phyloP scores from a whole-genome alignment of 2,329 filamentous ascomycete genomes.

The Ambrosiella xylebori region DNA sequence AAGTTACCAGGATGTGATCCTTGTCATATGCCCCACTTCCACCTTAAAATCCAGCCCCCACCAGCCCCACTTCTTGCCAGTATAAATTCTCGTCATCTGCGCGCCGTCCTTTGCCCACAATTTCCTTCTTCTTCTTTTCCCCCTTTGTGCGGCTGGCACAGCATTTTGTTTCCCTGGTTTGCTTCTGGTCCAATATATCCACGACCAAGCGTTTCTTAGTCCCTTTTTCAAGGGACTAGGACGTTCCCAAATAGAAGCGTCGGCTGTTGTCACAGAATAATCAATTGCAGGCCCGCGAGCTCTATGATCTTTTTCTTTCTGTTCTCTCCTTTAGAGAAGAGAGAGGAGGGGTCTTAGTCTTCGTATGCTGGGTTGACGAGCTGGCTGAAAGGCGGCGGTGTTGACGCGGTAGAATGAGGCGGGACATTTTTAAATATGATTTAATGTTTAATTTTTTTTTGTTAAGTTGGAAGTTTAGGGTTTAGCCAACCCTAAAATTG shows the following conservation, averaged over 20 bases:
- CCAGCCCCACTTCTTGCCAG: neutral
- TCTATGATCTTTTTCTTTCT: slow-evolving; percentile 5
- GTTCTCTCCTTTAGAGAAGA: neutral
- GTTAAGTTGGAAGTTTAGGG: neutral
- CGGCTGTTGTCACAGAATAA: slow-evolving; percentile 14
- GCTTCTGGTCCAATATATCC: slow-evolving; percentile 11
- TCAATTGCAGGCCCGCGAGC: slow-evolving; percentile 14
- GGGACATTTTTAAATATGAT: slow-evolving; percentile 10
- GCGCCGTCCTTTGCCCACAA: neutral
- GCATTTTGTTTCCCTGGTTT: slow-evolving; percentile 14
- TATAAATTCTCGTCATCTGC: slow-evolving; percentile 4
- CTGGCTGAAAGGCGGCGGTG: slow-evolving; percentile 3
- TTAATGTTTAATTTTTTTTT: neutral
- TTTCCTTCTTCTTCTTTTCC: slow-evolving; percentile 10
- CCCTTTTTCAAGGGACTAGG: neutral
- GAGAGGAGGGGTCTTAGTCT: slow-evolving; percentile 7
- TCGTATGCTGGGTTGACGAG: slow-evolving; percentile 10
- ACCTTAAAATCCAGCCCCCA: neutral
- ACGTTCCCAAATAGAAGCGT: slow-evolving; percentile 12
- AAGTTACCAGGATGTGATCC: too few species aligned
- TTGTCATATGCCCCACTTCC: too few species aligned
- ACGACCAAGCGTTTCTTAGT: slow-evolving; percentile 2
- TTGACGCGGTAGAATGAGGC: slow-evolving; percentile 13
- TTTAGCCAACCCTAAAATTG: neutral
- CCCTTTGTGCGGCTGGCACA: slow-evolving; percentile 14